A percentile compares a stretch with the other conserved stretches of the same genome.
These are phyloP conservation scores for Geum urbanum DNA, from an alignment of 306 rosid species.

Conservation along the genomic window DNA sequence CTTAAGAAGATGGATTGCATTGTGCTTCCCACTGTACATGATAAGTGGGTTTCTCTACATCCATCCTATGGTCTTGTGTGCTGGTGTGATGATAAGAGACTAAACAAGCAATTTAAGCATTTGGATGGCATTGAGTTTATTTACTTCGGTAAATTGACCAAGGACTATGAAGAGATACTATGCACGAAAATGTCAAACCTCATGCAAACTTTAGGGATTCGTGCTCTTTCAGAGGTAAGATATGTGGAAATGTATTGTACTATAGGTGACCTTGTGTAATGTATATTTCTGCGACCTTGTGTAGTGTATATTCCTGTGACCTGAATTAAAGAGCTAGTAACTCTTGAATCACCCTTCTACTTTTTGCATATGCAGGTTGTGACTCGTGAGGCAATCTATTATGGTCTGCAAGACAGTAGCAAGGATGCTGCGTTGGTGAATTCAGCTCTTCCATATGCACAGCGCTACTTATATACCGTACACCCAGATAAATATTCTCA, in stretches of 20 bases:
- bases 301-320: neutral
- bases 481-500: constrained; percentile 55
- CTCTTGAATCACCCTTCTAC: neutral
- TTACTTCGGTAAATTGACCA: constrained; percentile 50
- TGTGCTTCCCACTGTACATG: constrained; percentile 84
- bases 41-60: constrained; percentile 90
- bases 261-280: neutral
- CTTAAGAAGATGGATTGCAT: constrained; percentile 48
- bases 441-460: constrained; percentile 84
- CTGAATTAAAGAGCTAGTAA: neutral
- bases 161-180: constrained; percentile 42
- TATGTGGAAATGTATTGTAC: neutral
- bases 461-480: constrained; percentile 62
- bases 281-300: neutral
- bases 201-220: constrained; percentile 73
- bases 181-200: constrained; percentile 47
- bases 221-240: constrained; percentile 82
- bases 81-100: constrained; percentile 72
- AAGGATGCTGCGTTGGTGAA: constrained; percentile 53
- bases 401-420: constrained; percentile 56
- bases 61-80: constrained; percentile 79
- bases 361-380: constrained; percentile 60
- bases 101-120: constrained; percentile 66
- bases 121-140: constrained; percentile 58
- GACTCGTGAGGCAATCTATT: constrained; percentile 74